Percentiles rank a stretch among this genome's conserved stretches.
These are phyloP conservation scores for Metschnikowia reukaufii DNA, from an alignment of 805 yeast genomes.

Conservation along the genomic window DNA sequence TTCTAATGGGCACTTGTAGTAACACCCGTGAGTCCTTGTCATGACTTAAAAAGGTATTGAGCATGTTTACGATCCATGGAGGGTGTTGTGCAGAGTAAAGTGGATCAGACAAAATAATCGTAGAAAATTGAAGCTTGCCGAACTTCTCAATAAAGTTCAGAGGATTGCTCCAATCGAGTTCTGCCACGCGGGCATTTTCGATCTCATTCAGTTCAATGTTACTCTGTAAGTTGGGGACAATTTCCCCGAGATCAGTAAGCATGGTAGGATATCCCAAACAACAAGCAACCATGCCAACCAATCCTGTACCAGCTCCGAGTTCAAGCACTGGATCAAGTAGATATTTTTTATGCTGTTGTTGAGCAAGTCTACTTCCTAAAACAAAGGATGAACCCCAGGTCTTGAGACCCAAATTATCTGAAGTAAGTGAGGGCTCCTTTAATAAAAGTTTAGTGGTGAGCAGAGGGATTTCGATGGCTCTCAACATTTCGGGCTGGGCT, in stretches of 20 bases:
- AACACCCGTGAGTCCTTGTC: constrained; percentile 46
- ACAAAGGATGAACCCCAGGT: constrained; percentile 95
- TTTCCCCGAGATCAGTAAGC: constrained; percentile 79
- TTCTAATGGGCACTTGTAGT: constrained; percentile 75
- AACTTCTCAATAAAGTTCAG: constrained; percentile 27
- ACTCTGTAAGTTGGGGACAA: constrained; percentile 61
- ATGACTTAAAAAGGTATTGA: constrained; percentile 45
- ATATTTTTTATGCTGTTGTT: constrained; percentile 13
- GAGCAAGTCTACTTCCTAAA: constrained; percentile 52
- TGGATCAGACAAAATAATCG: constrained; percentile 82
- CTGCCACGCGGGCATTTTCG: constrained; percentile 39
- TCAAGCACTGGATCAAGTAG: constrained; percentile 51
- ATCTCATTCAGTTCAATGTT: constrained; percentile 58
- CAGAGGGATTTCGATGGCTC: constrained; percentile 47
- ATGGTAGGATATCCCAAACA: constrained; percentile 48
- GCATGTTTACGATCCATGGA: constrained; percentile 61
- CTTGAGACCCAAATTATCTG: constrained; percentile 84
- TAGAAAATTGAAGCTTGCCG: constrained; percentile 44
- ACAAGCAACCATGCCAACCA: constrained; percentile 74
- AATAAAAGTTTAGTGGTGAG: constrained; percentile 34
- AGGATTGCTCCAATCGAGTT: constrained; percentile 80
- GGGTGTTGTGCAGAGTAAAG: constrained; percentile 86
- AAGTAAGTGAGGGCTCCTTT: constrained; percentile 81
- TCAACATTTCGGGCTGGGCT: constrained; percentile 68
- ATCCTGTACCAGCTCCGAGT: constrained; percentile 95